phyloP scores from a whole-genome alignment of 495 filamentous ascomycete genomes.

The Parmelia sp. region DNA sequence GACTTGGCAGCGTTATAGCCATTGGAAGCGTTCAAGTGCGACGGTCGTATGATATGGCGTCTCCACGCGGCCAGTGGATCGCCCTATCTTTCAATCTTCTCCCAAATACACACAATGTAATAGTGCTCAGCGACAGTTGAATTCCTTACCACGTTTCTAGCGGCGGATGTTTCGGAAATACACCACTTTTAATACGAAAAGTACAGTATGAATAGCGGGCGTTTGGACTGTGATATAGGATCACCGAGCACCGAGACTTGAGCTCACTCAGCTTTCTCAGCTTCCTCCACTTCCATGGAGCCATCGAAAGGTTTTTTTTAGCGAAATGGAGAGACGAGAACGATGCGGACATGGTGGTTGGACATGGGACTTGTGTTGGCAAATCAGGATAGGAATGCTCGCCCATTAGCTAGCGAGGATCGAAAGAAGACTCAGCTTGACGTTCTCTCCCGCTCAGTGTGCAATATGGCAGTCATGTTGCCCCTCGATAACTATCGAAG shows the following conservation, averaged over 20 bases:
- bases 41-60: neutral
- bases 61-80: neutral
- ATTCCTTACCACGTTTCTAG: neutral
- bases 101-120: neutral
- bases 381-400: neutral
- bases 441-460: neutral
- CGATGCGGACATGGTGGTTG: neutral
- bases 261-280: neutral
- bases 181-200: neutral
- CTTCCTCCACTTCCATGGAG: neutral
- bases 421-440: neutral
- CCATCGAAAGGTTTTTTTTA: neutral
- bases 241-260: neutral
- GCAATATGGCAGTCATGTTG: neutral
- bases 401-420: neutral
- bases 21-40: constrained; percentile 12
- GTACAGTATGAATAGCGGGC: neutral
- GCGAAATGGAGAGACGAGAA: neutral
- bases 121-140: neutral
- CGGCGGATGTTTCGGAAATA: neutral
- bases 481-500: neutral
- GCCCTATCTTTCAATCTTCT: neutral
- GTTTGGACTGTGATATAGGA: neutral
- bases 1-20: constrained; percentile 48
- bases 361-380: neutral